Evolutionary conservation across 352 stramenopile species (phyloP), one percentile per base, ranked within the genome.

Genomic region (Phytophthora fragariae): DNA sequence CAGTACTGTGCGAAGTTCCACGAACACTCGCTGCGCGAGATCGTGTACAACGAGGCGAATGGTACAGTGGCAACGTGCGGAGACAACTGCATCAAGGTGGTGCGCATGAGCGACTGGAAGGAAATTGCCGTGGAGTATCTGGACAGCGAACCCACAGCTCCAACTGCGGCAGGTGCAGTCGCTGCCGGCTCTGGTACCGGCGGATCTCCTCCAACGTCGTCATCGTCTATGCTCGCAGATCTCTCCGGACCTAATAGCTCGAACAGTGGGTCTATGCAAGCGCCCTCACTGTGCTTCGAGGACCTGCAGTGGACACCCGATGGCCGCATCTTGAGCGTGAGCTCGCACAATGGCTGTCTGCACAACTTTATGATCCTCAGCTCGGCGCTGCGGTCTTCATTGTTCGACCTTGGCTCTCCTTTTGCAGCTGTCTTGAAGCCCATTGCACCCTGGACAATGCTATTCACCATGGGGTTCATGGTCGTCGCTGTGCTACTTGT

Each of bases 51-150:
- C 53, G 84, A 92, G 61, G 76, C 90, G n/a, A 94, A 94, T 71
- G 89, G 84, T 21, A 92, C 93, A 21, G 90, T 95, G 12, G 94
- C 91, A 27, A 97, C 88, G 2, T 96, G 87, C 44, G 94, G 92
- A 63, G 85, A 97, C 67, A 90, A 92, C 57, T 94, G 89, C 72
- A 90, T 98, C 65, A 97, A 97, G 69, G 86, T 98, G 44, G 83
- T 98, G 54, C 92, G 97, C 72, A 95, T 97, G 84, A 93, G 81
- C 61, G 85, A 94, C 65, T 97, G 91, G 86, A 97, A 97, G 63
- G 88, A 93, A 72, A 93, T 94, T 50, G 86, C 85, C 1, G 83
- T 92, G 66, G 85, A 94, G 68, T 91, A 92, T 56, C 65, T 94
- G 29, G 82, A 94, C 73, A 86, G 71, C 12, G 84, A 92, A 17